Evolutionary conservation across 2,329 filamentous ascomycete species (phyloP), one percentile per base, ranked within the genome.

Genomic region (Penicillium sp.): DNA sequence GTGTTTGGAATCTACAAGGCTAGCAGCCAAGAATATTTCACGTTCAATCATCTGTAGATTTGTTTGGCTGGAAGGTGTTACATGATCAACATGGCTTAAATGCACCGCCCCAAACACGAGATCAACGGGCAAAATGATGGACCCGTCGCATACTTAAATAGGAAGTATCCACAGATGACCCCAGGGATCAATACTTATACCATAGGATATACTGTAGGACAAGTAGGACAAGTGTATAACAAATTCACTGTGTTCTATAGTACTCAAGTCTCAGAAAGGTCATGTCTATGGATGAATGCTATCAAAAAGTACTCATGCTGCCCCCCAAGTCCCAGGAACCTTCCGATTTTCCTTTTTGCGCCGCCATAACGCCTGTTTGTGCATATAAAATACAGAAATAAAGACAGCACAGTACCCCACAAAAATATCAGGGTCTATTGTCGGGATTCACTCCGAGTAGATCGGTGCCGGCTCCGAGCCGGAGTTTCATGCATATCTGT

Each of bases 401-500:
- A 9, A 22, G 21, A 42, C 19, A 42, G 39, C 39, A 19, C 27
- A 33, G 27, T 29, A 33, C 16, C 16, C 27, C 16, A 21, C 27
- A 13, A 46, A 46, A 11, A 33, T 31, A 47, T 47, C 26, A 19
- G 39, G 39, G 19, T 19, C 26, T 47, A 39, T 27, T 37, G 43
- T 43, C 35, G 35, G 11, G 60, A 64, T 60, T 54, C 52, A 56
- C 52, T 48, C 33, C 52, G 52, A 29, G 19, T 27, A 13, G 53
- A 59, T 56, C 44, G 69, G 50, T 3, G 59, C 2, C 69, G 65
- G 53, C 52, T 64, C 46, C 66, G 64, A 14, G 59, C 63, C 8
- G 66, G 66, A 1, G 61, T 65, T n/a, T 70, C 66, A 13, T 63
- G 60, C 3, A 64, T 54, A 26, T 71, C 67, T 53, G 63, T 61